These are phyloP conservation scores for Dispira simplex DNA, from an alignment of 192 early-diverging fungal genomes.

Conservation along the genomic window DNA sequence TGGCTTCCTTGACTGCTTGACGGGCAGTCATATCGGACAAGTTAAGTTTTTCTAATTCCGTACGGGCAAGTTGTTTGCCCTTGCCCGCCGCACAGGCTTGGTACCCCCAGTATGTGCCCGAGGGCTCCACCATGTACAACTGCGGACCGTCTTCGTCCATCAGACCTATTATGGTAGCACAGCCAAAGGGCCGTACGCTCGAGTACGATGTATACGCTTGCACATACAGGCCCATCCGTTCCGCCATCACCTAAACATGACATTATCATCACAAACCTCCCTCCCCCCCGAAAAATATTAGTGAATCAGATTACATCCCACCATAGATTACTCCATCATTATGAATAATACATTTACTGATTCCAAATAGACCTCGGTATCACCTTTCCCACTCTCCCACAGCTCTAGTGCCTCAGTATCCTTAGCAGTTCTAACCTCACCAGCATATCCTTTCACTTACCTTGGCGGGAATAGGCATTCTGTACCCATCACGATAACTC, in stretches of 20 bases:
- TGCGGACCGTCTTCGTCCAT: conserved; percentile 70
- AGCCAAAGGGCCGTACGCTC: conserved; percentile 86
- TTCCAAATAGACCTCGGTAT: not conserved
- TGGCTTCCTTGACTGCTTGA: conserved; percentile 87
- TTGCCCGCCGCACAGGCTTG: conserved; percentile 91
- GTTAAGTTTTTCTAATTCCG: conserved; percentile 97
- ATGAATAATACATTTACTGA: not conserved
- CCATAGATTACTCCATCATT: not conserved
- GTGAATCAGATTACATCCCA: not conserved
- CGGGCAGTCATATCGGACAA: conserved; percentile 58
- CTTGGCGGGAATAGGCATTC: conserved; percentile 65
- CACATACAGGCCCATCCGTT: conserved; percentile 82
- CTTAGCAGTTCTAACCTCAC: no score
- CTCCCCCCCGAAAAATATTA: not conserved
- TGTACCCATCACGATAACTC: conserved; percentile 75
- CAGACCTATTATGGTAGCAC: conserved; percentile 65
- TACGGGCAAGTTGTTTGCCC: conserved; percentile 91
- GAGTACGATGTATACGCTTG: conserved; percentile 97
- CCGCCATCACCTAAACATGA: conserved; percentile 56
- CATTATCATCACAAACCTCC: not conserved
- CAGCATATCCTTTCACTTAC: conserved; percentile 22
- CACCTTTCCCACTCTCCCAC: not conserved
- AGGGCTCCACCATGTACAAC: conserved; percentile 93
- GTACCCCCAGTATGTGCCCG: conserved; percentile 95
- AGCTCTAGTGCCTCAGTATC: not conserved